Conservation (phyloP, 202 grass and related monocot genomes). For the Panicum virgatum region DNA sequence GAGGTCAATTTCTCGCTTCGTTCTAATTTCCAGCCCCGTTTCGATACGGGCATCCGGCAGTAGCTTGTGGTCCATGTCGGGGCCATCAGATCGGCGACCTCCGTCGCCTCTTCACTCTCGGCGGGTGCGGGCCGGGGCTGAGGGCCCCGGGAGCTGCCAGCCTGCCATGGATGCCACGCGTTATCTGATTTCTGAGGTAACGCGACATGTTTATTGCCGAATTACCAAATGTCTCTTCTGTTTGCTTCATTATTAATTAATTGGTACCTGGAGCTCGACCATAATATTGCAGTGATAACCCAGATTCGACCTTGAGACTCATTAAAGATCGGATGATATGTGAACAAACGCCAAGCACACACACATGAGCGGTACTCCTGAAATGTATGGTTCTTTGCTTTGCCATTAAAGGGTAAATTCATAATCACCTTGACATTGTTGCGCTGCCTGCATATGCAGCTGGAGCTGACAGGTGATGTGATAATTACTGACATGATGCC, state of each 20-base stretch:
- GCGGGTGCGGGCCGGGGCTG: background rate
- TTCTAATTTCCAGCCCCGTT: background rate
- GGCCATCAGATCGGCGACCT: constrained; percentile 26
- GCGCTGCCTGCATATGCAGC: constrained; percentile 60
- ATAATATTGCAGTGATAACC: background rate
- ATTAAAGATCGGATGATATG: constrained; percentile 49
- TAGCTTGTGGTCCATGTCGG: too few relatives aligned
- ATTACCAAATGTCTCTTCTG: background rate
- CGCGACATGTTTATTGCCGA: background rate
- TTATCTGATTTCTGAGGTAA: background rate
- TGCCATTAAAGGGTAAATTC: background rate
- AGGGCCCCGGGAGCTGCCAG: constrained; percentile 5
- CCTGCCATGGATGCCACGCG: constrained; percentile 10
- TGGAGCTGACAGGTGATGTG: constrained; percentile 51
- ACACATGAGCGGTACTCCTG: background rate
- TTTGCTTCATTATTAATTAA: too few relatives aligned
- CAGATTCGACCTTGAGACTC: constrained; percentile 18
- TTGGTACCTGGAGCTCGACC: too few relatives aligned
- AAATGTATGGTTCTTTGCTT: background rate
- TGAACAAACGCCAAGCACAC: constrained; percentile 38
- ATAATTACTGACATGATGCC: constrained; percentile 50
- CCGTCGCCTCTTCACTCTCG: background rate
- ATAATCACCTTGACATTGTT: background rate
- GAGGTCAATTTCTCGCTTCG: background rate
- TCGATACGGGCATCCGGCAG: too few relatives aligned